These are phyloP conservation scores for Hortaea werneckii DNA, from an alignment of 2,329 filamentous ascomycete species.

Conservation along the genomic window DNA sequence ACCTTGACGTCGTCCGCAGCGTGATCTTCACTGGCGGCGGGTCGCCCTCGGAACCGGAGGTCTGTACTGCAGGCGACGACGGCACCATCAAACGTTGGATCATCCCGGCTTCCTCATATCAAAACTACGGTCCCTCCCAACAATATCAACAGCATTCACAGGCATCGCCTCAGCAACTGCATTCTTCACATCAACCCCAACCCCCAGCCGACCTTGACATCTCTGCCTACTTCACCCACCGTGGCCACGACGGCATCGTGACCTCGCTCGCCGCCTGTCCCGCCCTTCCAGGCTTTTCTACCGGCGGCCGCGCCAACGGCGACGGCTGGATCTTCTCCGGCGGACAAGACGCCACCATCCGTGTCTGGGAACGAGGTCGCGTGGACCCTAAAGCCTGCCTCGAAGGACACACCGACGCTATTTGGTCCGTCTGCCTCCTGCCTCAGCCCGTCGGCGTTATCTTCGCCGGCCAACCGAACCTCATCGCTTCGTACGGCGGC, in stretches of 20 bases:
- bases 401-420: conserved; percentile 87
- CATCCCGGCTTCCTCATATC: conserved; percentile 64
- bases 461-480: conserved; percentile 50
- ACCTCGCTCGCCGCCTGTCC: conserved; percentile 81
- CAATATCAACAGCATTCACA: conserved; percentile 32
- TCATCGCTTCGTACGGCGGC: conserved; percentile 54
- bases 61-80: conserved; percentile 92
- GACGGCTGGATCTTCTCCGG: conserved; percentile 99
- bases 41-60: conserved; percentile 89
- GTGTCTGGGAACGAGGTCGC: conserved; percentile 89
- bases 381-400: conserved; percentile 93
- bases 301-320: conserved; percentile 74
- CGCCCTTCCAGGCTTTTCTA: conserved; percentile 77
- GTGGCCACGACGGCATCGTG: conserved; percentile 84
- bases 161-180: no score
- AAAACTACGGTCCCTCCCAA: conserved; percentile 46
- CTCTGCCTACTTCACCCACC: conserved; percentile 85
- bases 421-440: conserved; percentile 90
- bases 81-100: conserved; percentile 95
- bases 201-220: conserved; percentile 68
- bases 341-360: conserved; percentile 83
- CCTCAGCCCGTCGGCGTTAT: conserved; percentile 71
- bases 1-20: conserved; percentile 85
- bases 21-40: conserved; percentile 96
- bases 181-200: background rate